Evolutionary conservation across 2,329 filamentous ascomycete genomes (phyloP), one percentile per base, ranked within the genome.

Genomic region (Hypocreales sp.): DNA sequence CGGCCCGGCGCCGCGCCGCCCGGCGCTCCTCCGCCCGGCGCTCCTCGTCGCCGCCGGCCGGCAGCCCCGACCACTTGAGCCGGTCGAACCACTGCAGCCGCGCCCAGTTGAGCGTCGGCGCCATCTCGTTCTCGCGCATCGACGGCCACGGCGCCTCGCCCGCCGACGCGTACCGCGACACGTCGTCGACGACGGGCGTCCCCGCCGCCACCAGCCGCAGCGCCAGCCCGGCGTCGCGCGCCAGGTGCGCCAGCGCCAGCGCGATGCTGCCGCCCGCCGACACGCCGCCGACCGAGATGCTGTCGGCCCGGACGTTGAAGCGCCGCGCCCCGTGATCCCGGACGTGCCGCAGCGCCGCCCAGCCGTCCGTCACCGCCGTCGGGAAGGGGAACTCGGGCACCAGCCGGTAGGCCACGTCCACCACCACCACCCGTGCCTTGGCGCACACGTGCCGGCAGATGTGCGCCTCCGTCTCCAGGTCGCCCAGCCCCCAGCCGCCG

Each of bases 401-500:
- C 2, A 66, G 52, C 5, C 63, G 55, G 37, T 67, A 69, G n/a
- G 43, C 60, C 8, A 67, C 56, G 35, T 64, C 58, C 29, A 69
- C 49, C 16, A 67, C 59, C 10, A 48, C 51, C 16, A 61, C 60
- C 15, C 48, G 45, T 14, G 54, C 55, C 24, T 53, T 46, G 16
- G 48, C 44, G 41, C 54, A 60, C 15, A 65, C 47, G 35, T 64
- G 58, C 27, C 50, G 48, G 49, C 59, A 63, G 30, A 64, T 56
- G 35, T 61, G 53, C 4, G 53, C 46, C 44, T 66, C 62, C 1
- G 60, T 63, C 13, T 60, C 54, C 9, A 65, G 44, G 32, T 62
- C 61, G 2, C 61, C 62, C 2, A 65, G 48, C 0, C 57, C 60
- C 52, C 61, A 66, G 16, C 55, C 56, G 14, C 61, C 61, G 12